These are phyloP conservation scores for Eruca vesicaria DNA, from an alignment of 441 rosid genomes.

Conservation along the genomic window DNA sequence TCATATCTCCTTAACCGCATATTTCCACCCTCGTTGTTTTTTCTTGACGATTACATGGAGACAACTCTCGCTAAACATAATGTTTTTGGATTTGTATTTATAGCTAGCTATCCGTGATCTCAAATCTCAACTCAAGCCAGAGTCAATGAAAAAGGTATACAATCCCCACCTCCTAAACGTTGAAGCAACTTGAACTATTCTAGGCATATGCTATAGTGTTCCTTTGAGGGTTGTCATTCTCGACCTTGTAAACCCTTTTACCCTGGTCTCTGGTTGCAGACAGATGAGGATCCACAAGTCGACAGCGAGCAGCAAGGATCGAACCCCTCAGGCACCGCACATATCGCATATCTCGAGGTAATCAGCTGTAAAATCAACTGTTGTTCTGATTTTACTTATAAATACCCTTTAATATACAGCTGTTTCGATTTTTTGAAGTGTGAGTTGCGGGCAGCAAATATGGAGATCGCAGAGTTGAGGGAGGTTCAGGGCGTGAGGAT, in stretches of 20 bases:
- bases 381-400: neutral
- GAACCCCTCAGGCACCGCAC: neutral
- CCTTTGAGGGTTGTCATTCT: neutral
- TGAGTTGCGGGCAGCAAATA: neutral
- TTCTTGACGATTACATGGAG: neutral
- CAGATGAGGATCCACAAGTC: neutral
- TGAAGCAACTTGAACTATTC: neutral
- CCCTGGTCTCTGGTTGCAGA: neutral
- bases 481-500: neutral
- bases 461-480: neutral
- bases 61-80: constrained; percentile 17
- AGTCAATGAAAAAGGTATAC: constrained; percentile 89
- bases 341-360: neutral
- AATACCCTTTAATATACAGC: too few relatives aligned
- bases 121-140: constrained; percentile 91
- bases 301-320: neutral
- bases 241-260: neutral
- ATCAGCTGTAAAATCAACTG: neutral
- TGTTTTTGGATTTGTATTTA: constrained; percentile 29
- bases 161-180: neutral
- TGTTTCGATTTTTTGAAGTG: neutral
- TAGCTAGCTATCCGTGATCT: constrained; percentile 93
- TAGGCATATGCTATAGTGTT: neutral
- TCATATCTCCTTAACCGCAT: neutral
- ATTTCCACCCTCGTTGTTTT: neutral